Evolutionary conservation across 2,329 filamentous ascomycete species (phyloP), one percentile per base, ranked within the genome.

Genomic region (Aspergillus awamori): DNA sequence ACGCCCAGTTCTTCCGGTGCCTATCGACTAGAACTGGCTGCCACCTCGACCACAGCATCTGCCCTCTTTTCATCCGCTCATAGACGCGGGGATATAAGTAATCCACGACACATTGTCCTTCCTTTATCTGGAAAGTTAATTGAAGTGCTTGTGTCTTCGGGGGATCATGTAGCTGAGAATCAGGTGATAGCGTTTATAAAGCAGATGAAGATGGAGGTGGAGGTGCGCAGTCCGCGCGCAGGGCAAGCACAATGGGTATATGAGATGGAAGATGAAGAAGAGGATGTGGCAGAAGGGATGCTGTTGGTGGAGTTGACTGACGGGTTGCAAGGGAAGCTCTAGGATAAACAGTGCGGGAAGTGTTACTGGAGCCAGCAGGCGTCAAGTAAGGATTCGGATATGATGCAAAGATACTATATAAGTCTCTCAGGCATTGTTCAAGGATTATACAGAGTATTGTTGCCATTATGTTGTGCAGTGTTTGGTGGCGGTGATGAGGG

Each of bases 201-300:
- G 72, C 86, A 89, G 72, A 88, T 88, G 86, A 89, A 89, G 73
- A 89, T 89, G 86, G 87, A 89, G 65, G 72, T 89, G n/a, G 87
- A 89, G 67, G 82, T 89, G 2, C 72, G 87, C 22, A 79, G 79
- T 58, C 76, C 78, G 15, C 76, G 77, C 4, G 75, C 76, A 1
- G 86, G 86, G 0, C 70, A 68, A 2, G 79, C 85, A 4, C 74
- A 70, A 1, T 87, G 84, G 81, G 79, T 83, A 0, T 76, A 79
- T 52, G 83, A 86, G 53, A 79, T 79, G 49, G 82, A 84, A 39
- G 83, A 86, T 49, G 76, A 77, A 2, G 75, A 78, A 15, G 74
- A 74, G 48, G 85, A 86, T 64, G 82, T 87, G 2, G 81, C 77
- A 0, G 85, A 86, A 63, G 85, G 85, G 1, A 81, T 81, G 67